A percentile compares a stretch with the other conserved stretches of the same genome.
These are phyloP conservation scores for Toxicodendron radicans DNA, from an alignment of 345 rosid species.

Conservation along the genomic window DNA sequence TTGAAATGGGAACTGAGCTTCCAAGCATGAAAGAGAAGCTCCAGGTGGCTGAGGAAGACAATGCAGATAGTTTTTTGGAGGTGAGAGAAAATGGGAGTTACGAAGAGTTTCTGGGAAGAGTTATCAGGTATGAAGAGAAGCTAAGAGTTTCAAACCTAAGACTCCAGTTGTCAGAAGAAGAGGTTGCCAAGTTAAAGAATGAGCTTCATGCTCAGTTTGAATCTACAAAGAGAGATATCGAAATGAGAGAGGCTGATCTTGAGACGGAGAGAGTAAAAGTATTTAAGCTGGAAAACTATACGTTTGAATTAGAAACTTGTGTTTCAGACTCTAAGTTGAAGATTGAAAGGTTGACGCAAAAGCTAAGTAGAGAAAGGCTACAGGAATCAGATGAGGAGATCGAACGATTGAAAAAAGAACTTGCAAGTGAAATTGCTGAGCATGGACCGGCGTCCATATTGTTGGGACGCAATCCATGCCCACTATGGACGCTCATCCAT, in stretches of 20 bases:
- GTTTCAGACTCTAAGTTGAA: constrained; percentile 30
- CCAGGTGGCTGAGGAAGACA: constrained; percentile 29
- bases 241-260: constrained; percentile 26
- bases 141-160: constrained; percentile 43
- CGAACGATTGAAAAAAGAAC: constrained; percentile 26
- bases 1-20: constrained; percentile 21
- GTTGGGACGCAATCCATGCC: no score
- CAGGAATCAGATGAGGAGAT: constrained; percentile 39
- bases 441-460: no score
- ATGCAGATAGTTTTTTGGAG: constrained; percentile 27
- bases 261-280: constrained; percentile 38
- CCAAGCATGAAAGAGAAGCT: constrained; percentile 30
- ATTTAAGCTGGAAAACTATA: constrained; percentile 31
- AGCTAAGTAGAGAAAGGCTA: constrained; percentile 34
- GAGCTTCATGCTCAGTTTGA: constrained; percentile 50
- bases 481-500: no score
- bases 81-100: constrained; percentile 31
- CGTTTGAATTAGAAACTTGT: constrained; percentile 36
- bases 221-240: constrained; percentile 26
- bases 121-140: constrained; percentile 45
- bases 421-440: constrained; percentile 16
- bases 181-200: constrained; percentile 43
- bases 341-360: constrained; percentile 29
- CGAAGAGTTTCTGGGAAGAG: constrained; percentile 37
- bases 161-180: constrained; percentile 58